Conservation (phyloP, 441 rosid genomes). For the Populus hybrid region DNA sequence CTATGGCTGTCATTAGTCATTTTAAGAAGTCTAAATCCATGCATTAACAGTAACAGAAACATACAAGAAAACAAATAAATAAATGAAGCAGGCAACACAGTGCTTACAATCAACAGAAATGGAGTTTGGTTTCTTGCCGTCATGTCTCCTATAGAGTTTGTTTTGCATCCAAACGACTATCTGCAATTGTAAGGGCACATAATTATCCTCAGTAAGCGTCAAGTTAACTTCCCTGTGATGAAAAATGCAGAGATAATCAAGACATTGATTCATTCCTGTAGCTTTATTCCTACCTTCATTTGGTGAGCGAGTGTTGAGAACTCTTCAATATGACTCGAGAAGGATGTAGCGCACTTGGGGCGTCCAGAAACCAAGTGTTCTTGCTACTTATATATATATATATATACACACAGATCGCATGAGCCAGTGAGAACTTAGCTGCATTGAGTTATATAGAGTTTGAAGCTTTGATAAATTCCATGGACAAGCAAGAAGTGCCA, state of each 20-base stretch:
- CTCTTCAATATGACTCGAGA: background rate
- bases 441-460: slow-evolving; percentile 16
- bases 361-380: background rate
- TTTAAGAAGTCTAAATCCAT: background rate
- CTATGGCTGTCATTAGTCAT: background rate
- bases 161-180: slow-evolving; percentile 65
- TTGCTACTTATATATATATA: background rate
- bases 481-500: slow-evolving; percentile 23
- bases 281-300: slow-evolving; percentile 27
- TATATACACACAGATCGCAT: slow-evolving; percentile 1
- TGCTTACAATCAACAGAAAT: slow-evolving; percentile 41
- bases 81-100: background rate
- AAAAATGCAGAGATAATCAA: background rate
- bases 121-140: slow-evolving; percentile 20
- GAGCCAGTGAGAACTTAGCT: slow-evolving; percentile 20
- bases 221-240: background rate
- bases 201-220: background rate
- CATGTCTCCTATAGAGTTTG: slow-evolving; percentile 38
- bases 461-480: slow-evolving; percentile 22
- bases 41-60: background rate
- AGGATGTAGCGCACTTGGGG: background rate
- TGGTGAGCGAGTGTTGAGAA: no score
- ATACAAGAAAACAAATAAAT: background rate
- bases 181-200: slow-evolving; percentile 32
- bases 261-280: background rate